phyloP scores from a whole-genome alignment of 345 rosid species.

The Abelmoschus esculentus region DNA sequence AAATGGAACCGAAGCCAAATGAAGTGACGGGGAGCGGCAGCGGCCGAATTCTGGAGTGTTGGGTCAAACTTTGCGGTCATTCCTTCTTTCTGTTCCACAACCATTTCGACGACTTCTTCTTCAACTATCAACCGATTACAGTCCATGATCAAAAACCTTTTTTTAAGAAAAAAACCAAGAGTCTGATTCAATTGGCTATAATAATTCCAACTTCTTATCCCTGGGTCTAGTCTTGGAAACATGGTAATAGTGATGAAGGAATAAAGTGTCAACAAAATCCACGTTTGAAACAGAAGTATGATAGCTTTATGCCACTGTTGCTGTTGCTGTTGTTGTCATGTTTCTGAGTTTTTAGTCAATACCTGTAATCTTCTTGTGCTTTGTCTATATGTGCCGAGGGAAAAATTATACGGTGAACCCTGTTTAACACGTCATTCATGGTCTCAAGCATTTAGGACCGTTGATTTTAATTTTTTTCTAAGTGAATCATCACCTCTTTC shows the following conservation, averaged over 20 bases:
- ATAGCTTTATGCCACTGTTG: too few species aligned
- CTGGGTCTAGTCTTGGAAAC: too few species aligned
- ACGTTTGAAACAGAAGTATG: too few species aligned
- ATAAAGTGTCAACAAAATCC: neutral
- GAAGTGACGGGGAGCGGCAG: neutral
- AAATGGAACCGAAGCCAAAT: neutral
- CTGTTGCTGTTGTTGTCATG: neutral
- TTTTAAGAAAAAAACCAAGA: too few species aligned
- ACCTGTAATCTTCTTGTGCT: neutral
- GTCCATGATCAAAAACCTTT: too few species aligned
- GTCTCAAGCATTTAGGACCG: too few species aligned
- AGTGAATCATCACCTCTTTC: too few species aligned
- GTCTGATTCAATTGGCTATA: neutral
- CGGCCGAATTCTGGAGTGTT: slow-evolving; percentile 1
- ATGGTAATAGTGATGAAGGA: too few species aligned
- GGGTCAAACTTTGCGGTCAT: slow-evolving; percentile 27
- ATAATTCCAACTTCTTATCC: neutral
- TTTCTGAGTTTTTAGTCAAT: neutral
- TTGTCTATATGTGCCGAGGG: neutral
- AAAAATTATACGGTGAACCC: too few species aligned
- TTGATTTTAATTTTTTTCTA: too few species aligned
- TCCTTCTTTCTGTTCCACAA: neutral
- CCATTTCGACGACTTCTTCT: neutral
- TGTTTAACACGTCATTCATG: too few species aligned
- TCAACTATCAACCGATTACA: too few species aligned